phyloP scores from a whole-genome alignment of 352 stramenopile genomes.

The Globisporangium rhizosaccharum region DNA sequence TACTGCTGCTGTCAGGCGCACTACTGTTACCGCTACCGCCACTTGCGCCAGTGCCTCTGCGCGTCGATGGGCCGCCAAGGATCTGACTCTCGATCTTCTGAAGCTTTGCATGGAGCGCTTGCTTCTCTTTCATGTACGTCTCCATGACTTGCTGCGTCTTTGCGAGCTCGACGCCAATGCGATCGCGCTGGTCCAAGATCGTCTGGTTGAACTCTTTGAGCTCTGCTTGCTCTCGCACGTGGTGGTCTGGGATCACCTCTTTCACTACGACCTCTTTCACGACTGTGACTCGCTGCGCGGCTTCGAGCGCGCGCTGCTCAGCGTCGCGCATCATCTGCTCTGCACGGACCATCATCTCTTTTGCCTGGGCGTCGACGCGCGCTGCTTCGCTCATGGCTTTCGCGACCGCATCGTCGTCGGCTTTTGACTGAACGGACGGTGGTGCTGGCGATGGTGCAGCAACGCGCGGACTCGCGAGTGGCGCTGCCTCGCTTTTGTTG shows the following conservation, averaged over 20 bases:
- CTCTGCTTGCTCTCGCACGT: constrained; percentile 57
- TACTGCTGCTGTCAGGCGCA: not conserved
- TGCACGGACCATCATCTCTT: constrained; percentile 70
- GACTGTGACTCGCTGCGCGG: constrained; percentile 15
- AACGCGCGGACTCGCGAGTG: not conserved
- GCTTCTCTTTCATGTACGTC: constrained; percentile 20
- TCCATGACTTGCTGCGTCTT: constrained; percentile 72
- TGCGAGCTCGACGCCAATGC: constrained; percentile 70
- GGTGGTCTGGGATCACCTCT: constrained; percentile 67
- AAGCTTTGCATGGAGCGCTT: constrained; percentile 39
- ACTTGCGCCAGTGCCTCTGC: constrained; percentile 11
- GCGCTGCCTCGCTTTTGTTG: not conserved
- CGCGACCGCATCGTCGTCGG: constrained; percentile 21
- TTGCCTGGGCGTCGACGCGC: constrained; percentile 55
- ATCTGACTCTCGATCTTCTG: constrained; percentile 82
- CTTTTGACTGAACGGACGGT: not conserved
- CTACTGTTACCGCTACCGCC: not conserved
- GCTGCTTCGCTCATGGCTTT: constrained; percentile 42
- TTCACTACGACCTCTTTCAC: constrained; percentile 69
- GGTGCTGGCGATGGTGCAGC: not conserved
- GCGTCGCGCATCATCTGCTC: constrained; percentile 66
- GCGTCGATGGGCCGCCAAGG: constrained; percentile 36
- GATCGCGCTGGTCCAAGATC: constrained; percentile 63
- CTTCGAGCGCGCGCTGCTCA: constrained; percentile 21
- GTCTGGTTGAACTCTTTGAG: constrained; percentile 59